Percentiles rank a stretch among this genome's conserved stretches.
phyloP scores from a whole-genome alignment of 306 rosid genomes.

The Crotalaria pallida region DNA sequence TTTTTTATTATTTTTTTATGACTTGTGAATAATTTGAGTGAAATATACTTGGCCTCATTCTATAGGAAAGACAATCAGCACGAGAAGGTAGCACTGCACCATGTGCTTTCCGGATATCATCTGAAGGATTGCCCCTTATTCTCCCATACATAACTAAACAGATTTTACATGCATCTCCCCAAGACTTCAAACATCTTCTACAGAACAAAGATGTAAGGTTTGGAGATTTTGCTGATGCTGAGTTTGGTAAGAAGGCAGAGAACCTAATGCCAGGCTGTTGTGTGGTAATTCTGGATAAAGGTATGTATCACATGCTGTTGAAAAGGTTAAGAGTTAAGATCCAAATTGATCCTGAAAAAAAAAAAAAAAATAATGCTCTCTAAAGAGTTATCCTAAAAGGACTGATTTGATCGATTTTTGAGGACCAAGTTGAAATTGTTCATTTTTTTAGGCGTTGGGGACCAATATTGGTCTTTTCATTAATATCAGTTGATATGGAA shows the following conservation, averaged over 20 bases:
- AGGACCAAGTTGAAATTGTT: too few species aligned
- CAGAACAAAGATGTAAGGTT: slow-evolving; percentile 68
- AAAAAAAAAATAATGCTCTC: too few species aligned
- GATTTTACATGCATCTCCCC: slow-evolving; percentile 59
- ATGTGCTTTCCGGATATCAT: slow-evolving; percentile 82
- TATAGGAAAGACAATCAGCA: slow-evolving; percentile 89
- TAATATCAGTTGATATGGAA: neutral
- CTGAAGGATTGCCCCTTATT: slow-evolving; percentile 90
- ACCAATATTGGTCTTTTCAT: too few species aligned
- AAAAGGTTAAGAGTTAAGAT: neutral
- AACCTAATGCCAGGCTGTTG: slow-evolving; percentile 81
- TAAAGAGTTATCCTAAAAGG: too few species aligned
- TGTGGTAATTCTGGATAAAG: slow-evolving; percentile 62
- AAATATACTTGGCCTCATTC: slow-evolving; percentile 3
- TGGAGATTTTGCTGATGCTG: slow-evolving; percentile 73
- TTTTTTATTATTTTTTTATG: neutral
- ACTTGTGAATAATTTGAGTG: slow-evolving; percentile 4
- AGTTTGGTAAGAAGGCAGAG: slow-evolving; percentile 63
- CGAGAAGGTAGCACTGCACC: slow-evolving; percentile 77
- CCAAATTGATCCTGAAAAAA: too few species aligned
- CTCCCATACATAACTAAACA: slow-evolving; percentile 82
- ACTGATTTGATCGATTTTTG: too few species aligned
- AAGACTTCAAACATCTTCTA: slow-evolving; percentile 80
- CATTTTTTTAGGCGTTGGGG: too few species aligned
- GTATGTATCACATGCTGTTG: slow-evolving; percentile 32